Evolutionary conservation across 306 rosid species (phyloP).

Genomic region (Nissolia schottii): DNA sequence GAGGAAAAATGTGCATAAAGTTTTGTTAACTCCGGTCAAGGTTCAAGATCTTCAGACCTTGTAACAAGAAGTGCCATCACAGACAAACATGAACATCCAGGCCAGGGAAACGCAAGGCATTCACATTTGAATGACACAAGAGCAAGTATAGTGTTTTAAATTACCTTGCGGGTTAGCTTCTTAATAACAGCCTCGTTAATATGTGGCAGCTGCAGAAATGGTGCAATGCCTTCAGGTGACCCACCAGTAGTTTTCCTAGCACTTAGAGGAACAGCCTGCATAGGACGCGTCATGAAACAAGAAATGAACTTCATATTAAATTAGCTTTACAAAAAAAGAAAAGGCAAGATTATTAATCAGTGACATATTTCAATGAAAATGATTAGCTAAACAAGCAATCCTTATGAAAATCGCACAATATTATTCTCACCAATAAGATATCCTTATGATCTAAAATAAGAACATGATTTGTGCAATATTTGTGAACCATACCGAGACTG

Average conservation of each 20-base stretch:
- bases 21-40: not conserved
- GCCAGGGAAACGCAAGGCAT: slow-evolving; percentile 11
- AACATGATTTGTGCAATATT: not conserved
- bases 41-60: not conserved
- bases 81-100: not conserved
- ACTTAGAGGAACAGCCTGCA: slow-evolving; percentile 95
- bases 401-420: not conserved
- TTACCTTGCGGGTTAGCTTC: slow-evolving; percentile 94
- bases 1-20: not conserved
- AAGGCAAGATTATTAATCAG: not conserved
- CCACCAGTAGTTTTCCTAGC: slow-evolving; percentile 89
- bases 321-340: not conserved
- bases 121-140: not conserved
- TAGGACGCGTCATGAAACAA: slow-evolving; percentile 10
- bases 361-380: not conserved
- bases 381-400: not conserved
- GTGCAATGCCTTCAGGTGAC: slow-evolving; percentile 91
- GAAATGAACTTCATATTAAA: slow-evolving; percentile 2
- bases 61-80: slow-evolving; percentile 6
- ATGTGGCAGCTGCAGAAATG: slow-evolving; percentile 96
- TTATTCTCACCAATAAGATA: slow-evolving; percentile 1
- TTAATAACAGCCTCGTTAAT: slow-evolving; percentile 73
- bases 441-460: not conserved
- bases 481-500: not conserved
- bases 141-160: not conserved